phyloP scores from a whole-genome alignment of 2,329 filamentous ascomycete species.

The Lasiodiplodia sp. region DNA sequence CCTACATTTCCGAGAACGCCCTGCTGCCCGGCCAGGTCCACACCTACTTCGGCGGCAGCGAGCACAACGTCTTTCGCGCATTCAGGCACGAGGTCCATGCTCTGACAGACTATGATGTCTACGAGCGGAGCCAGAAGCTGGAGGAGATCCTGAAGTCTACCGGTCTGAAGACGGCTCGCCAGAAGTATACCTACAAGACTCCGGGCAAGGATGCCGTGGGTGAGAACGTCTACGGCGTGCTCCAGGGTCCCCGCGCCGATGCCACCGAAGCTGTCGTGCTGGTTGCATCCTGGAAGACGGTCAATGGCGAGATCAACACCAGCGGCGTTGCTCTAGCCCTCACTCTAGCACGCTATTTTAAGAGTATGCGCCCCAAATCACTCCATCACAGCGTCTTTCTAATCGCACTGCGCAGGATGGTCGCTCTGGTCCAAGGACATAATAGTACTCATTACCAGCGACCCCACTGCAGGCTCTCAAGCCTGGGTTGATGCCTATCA shows the following conservation, averaged over 20 bases:
- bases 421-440: conserved; percentile 99
- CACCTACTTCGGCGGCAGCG: conserved; percentile 95
- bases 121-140: conserved; percentile 69
- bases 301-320: conserved; percentile 78
- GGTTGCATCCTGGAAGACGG: conserved; percentile 86
- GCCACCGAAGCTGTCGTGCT: conserved; percentile 97
- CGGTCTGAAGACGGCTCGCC: conserved; percentile 85
- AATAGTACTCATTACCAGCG: conserved; percentile 86
- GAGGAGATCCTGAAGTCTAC: conserved; percentile 77
- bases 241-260: conserved; percentile 92
- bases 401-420: conserved; percentile 66
- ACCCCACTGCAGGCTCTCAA: conserved; percentile 88
- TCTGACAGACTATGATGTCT: conserved; percentile 55
- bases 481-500: conserved; percentile 99
- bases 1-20: conserved; percentile 98
- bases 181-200: conserved; percentile 85
- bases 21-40: conserved; percentile 95
- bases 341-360: conserved; percentile 92
- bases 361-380: conserved; percentile 60
- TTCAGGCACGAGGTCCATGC: conserved; percentile 83
- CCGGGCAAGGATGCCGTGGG: conserved; percentile 77
- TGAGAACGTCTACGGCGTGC: conserved; percentile 91
- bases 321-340: conserved; percentile 87
- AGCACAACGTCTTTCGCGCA: conserved; percentile 91
- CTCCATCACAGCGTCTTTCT: neutral